Evolutionary conservation across 345 rosid species (phyloP).

Genomic region (Gossypium mustelinum): DNA sequence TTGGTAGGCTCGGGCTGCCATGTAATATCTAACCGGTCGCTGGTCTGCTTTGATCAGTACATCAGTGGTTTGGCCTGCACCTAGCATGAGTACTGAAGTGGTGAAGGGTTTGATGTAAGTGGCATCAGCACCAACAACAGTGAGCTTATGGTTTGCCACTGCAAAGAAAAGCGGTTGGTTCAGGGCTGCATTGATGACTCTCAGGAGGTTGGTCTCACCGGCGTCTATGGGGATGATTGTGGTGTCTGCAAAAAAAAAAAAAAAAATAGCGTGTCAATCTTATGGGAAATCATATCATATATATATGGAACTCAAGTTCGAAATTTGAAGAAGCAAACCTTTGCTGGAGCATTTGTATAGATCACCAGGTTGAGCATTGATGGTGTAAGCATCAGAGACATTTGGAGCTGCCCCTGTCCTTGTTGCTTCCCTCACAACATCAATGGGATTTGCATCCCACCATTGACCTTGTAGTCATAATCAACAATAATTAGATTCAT

Average conservation of each 20-base stretch:
- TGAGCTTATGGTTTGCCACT: constrained; percentile 72
- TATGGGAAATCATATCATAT: neutral
- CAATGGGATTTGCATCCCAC: constrained; percentile 88
- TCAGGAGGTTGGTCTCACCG: constrained; percentile 74
- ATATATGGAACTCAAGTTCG: too few relatives aligned
- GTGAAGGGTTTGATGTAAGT: constrained; percentile 73
- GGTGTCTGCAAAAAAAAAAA: constrained; percentile 45
- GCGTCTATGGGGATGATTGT: constrained; percentile 53
- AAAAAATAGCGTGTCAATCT: neutral
- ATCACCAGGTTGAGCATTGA: constrained; percentile 95
- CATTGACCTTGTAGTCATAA: constrained; percentile 63
- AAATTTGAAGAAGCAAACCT: constrained; percentile 36
- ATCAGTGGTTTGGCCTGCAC: constrained; percentile 95
- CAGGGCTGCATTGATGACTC: constrained; percentile 79
- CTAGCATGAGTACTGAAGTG: constrained; percentile 72
- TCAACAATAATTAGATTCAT: neutral
- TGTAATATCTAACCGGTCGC: constrained; percentile 61
- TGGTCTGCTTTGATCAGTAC: constrained; percentile 73
- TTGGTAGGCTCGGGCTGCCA: constrained; percentile 75
- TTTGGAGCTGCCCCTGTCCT: constrained; percentile 78
- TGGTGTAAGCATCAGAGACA: constrained; percentile 75
- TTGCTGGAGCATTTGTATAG: constrained; percentile 74
- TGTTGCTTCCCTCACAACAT: constrained; percentile 62
- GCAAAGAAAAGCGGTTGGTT: constrained; percentile 83
- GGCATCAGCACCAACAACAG: constrained; percentile 90